Conservation (phyloP, 1,139 yeast species). For the Kurtzmaniella quercitrusa region DNA sequence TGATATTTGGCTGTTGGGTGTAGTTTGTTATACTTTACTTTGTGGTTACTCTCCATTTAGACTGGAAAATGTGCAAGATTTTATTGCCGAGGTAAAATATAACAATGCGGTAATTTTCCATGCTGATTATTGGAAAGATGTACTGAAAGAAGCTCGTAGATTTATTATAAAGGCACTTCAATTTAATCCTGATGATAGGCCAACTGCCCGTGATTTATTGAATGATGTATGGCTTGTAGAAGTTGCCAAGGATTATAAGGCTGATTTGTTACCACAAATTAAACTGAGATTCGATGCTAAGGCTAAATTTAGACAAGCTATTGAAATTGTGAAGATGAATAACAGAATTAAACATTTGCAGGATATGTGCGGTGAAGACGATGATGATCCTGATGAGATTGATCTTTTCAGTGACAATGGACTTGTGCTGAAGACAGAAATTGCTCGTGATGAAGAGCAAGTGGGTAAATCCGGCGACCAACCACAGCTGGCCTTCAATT, state of each 20-base stretch:
- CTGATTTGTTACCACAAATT: slow-evolving; percentile 66
- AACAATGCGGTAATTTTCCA: slow-evolving; percentile 79
- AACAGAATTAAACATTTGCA: slow-evolving; percentile 70
- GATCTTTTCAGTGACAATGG: slow-evolving; percentile 36
- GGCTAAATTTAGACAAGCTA: slow-evolving; percentile 79
- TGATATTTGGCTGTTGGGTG: slow-evolving; percentile 91
- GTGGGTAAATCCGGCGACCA: neutral
- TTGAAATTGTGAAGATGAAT: slow-evolving; percentile 72
- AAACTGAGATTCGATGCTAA: slow-evolving; percentile 79
- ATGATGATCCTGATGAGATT: slow-evolving; percentile 51
- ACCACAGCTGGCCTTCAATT: slow-evolving; percentile 8
- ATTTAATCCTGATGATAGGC: slow-evolving; percentile 60
- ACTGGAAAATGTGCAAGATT: slow-evolving; percentile 78
- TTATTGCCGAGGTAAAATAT: slow-evolving; percentile 67
- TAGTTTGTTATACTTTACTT: slow-evolving; percentile 80
- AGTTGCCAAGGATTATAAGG: slow-evolving; percentile 44
- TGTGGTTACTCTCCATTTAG: slow-evolving; percentile 94
- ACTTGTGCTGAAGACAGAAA: slow-evolving; percentile 5
- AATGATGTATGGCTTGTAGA: slow-evolving; percentile 67
- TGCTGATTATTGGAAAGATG: slow-evolving; percentile 79
- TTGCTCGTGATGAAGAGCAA: neutral
- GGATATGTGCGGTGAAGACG: slow-evolving; percentile 46
- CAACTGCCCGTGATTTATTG: slow-evolving; percentile 61
- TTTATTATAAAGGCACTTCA: slow-evolving; percentile 67
- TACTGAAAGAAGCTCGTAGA: slow-evolving; percentile 69